These are phyloP conservation scores for Knufia fluminis DNA, from an alignment of 2,329 filamentous ascomycete genomes.

Conservation along the genomic window DNA sequence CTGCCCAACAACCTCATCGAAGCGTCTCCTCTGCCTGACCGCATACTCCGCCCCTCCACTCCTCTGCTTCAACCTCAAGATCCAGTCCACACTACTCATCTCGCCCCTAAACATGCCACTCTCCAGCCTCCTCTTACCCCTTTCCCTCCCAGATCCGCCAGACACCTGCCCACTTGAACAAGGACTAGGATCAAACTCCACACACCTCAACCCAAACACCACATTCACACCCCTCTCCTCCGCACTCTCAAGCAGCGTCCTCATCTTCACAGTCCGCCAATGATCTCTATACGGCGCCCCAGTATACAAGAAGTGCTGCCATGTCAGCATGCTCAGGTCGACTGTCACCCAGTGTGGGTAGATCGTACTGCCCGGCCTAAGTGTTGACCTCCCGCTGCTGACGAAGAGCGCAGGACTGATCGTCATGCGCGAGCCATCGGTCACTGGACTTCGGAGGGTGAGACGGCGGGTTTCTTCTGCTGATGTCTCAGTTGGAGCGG, in stretches of 20 bases:
- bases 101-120: conserved; percentile 2
- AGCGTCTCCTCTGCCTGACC: conserved; percentile 2
- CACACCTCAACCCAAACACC: conserved; percentile 5
- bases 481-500: neutral
- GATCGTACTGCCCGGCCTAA: no score
- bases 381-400: neutral
- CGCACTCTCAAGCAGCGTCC: conserved; percentile 1
- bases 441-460: conserved; percentile 7
- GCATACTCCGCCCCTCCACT: neutral
- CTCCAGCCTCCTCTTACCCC: neutral
- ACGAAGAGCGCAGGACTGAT: neutral
- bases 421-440: conserved; percentile 6
- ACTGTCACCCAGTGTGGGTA: conserved; percentile 4
- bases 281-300: conserved; percentile 6
- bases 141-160: no score
- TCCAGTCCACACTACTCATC: conserved; percentile 7
- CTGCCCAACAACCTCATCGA: conserved; percentile 4
- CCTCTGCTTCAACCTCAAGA: conserved; percentile 5
- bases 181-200: conserved; percentile 3
- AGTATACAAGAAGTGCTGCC: conserved; percentile 9
- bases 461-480: neutral
- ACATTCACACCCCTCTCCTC: conserved; percentile 2
- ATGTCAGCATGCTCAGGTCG: conserved; percentile 3
- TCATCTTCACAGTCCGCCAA: conserved; percentile 5
- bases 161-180: neutral